A percentile compares a stretch with the other conserved stretches of the same genome.
Conservation (phyloP, 148 eudicot genomes). For the Vaccinium macrocarpon region DNA sequence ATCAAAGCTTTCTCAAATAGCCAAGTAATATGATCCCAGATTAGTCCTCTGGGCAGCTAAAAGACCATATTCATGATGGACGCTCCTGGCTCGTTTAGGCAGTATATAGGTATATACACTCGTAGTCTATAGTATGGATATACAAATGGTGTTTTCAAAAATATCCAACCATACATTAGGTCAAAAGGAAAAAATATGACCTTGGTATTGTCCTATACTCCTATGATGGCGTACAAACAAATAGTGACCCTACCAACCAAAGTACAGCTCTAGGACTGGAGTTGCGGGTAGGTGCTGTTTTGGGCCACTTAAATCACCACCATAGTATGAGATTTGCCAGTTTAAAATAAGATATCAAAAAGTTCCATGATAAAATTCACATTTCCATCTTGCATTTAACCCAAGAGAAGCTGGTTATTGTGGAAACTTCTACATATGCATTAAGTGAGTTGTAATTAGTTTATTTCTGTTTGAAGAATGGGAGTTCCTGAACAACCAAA, state of each 20-base stretch:
- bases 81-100: background rate
- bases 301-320: background rate
- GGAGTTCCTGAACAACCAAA: background rate
- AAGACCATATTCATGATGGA: background rate
- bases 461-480: background rate
- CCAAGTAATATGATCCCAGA: background rate
- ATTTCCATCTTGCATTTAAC: background rate
- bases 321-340: background rate
- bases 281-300: background rate
- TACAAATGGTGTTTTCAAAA: no score
- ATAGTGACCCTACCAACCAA: background rate
- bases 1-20: background rate
- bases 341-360: background rate
- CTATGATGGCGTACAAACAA: background rate
- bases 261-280: background rate
- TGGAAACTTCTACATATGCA: background rate
- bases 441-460: background rate
- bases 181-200: background rate
- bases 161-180: background rate
- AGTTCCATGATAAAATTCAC: background rate
- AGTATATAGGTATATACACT: background rate
- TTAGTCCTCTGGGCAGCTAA: background rate
- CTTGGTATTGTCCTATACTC: background rate
- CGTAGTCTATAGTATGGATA: background rate
- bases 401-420: background rate